phyloP scores from a whole-genome alignment of 495 filamentous ascomycete genomes.

The Trichodelitschia bisporula region DNA sequence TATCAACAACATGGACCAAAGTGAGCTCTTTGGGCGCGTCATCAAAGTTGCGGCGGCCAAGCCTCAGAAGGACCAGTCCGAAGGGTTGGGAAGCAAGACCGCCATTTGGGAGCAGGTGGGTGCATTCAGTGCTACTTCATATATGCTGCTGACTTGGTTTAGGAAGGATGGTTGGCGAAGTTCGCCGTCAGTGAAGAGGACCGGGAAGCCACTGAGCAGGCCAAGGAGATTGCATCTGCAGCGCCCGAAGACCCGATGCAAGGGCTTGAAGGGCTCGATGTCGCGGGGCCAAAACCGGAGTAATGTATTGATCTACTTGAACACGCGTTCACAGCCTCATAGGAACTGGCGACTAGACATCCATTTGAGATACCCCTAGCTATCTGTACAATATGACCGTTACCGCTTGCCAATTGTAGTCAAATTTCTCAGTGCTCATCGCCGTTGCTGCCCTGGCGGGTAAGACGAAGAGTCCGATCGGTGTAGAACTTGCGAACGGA shows the following conservation, averaged over 20 bases:
- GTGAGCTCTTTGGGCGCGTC: conserved; percentile 79
- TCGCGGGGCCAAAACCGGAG: conserved; percentile 71
- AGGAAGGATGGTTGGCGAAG: conserved; percentile 88
- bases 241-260: conserved; percentile 75
- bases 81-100: conserved; percentile 77
- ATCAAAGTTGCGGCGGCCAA: conserved; percentile 85
- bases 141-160: conserved; percentile 3
- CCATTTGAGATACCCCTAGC: background rate
- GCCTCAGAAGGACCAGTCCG: conserved; percentile 66
- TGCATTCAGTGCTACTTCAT: conserved; percentile 1
- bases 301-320: conserved; percentile 17
- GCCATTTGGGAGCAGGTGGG: conserved; percentile 94
- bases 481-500: conserved; percentile 51
- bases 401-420: background rate
- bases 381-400: background rate
- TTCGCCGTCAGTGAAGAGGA: conserved; percentile 81
- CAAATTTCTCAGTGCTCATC: background rate
- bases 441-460: conserved; percentile 2
- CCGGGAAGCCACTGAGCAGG: conserved; percentile 33
- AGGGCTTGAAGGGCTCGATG: conserved; percentile 75
- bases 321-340: too few species aligned
- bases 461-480: conserved; percentile 81
- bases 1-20: conserved; percentile 97
- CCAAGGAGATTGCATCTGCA: conserved; percentile 27
- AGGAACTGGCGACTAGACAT: background rate